Percentiles rank a stretch among this genome's conserved stretches.
Evolutionary conservation across 2,329 filamentous ascomycete species (phyloP).

Genomic region (Albophoma yamanashiensis): DNA sequence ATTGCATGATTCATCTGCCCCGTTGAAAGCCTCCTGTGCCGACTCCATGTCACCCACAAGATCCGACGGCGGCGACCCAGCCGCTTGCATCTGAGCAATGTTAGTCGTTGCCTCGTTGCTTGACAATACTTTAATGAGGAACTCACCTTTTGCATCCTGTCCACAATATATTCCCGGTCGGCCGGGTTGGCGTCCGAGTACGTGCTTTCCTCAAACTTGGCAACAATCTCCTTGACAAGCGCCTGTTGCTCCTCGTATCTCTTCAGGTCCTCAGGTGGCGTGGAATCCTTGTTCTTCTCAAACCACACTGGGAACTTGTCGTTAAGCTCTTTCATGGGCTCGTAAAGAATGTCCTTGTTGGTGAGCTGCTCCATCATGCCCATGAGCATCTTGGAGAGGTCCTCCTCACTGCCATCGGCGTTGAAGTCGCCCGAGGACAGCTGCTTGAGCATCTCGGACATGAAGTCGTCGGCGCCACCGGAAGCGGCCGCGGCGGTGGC

Average conservation of each 20-base stretch:
- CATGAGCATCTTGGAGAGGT: constrained; percentile 89
- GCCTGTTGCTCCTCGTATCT: constrained; percentile 72
- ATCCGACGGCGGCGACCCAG: constrained; percentile 81
- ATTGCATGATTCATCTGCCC: constrained; percentile 51
- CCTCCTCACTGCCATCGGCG: constrained; percentile 58
- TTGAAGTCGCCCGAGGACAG: constrained; percentile 52
- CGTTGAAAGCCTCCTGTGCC: constrained; percentile 60
- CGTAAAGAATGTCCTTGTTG: constrained; percentile 95
- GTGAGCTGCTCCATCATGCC: constrained; percentile 99
- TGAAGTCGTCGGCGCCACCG: constrained; percentile 62
- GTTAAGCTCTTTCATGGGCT: constrained; percentile 95
- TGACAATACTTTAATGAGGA: too few species aligned
- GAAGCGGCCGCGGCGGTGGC: constrained; percentile 69
- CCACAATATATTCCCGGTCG: constrained; percentile 87
- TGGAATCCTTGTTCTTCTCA: constrained; percentile 58
- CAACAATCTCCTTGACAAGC: constrained; percentile 77
- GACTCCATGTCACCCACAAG: constrained; percentile 83
- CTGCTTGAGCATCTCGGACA: constrained; percentile 87
- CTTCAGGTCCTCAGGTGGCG: constrained; percentile 60
- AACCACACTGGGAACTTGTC: constrained; percentile 91
- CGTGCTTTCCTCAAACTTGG: constrained; percentile 70
- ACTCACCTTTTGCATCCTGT: constrained; percentile 91
- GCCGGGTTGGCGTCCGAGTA: constrained; percentile 75
- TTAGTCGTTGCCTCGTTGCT: neutral
- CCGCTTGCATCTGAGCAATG: constrained; percentile 76